Conservation (phyloP, 768 basidiomycete genomes). For the Collybiopsis luxurians region DNA sequence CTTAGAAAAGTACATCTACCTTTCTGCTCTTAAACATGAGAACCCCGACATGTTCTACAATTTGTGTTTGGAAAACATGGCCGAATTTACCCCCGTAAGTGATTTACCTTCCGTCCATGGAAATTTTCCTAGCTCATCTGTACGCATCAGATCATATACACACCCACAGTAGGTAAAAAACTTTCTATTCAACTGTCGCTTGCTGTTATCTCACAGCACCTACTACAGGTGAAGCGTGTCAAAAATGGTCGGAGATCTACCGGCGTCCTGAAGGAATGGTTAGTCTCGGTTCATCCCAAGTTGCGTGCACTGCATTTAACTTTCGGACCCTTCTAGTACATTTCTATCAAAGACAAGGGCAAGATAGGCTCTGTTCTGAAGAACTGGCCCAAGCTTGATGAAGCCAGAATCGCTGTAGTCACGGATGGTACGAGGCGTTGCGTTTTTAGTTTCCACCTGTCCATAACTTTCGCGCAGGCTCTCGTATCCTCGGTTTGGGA, state of each 20-base stretch:
- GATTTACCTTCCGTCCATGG: no score
- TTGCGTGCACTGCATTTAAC: constrained; percentile 11
- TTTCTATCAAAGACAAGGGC: constrained; percentile 84
- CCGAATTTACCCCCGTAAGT: constrained; percentile 71
- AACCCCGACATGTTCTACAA: constrained; percentile 78
- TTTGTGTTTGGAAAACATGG: constrained; percentile 68
- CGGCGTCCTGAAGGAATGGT: constrained; percentile 74
- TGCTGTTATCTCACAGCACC: no score
- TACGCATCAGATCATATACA: constrained; percentile 89
- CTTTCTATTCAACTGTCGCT: no score
- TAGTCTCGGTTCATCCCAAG: constrained; percentile 17
- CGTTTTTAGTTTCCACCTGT: constrained; percentile 5
- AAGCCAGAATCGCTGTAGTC: constrained; percentile 88
- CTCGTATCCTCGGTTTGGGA: constrained; percentile 60
- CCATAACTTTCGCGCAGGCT: constrained; percentile 41
- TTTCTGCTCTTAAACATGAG: constrained; percentile 69
- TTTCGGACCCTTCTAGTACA: constrained; percentile 41
- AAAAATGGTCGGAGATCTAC: constrained; percentile 80
- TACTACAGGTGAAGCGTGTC: constrained; percentile 87
- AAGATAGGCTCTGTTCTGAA: constrained; percentile 66
- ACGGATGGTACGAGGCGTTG: constrained; percentile 65
- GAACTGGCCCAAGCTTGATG: constrained; percentile 69
- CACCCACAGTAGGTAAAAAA: constrained; percentile 91
- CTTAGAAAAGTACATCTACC: constrained; percentile 86
- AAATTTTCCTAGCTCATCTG: no score